Percentiles rank a stretch among this genome's conserved stretches.
phyloP scores from a whole-genome alignment of 495 filamentous ascomycete genomes.

The Xylaria curta region DNA sequence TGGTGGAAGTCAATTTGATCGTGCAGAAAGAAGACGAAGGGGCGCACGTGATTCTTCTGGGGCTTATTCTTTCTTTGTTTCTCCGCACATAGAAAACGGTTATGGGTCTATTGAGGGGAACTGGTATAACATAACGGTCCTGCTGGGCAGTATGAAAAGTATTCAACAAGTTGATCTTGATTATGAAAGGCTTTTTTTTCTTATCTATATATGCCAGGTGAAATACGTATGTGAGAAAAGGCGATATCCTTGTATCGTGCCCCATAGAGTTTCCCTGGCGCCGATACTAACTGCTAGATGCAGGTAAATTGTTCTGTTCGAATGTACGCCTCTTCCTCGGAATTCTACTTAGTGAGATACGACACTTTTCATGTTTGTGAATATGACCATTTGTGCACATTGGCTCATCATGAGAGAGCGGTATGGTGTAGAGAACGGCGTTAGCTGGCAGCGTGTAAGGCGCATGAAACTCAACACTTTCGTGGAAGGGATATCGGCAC shows the following conservation, averaged over 20 bases:
- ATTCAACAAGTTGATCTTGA: constrained; percentile 25
- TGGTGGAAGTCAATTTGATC: not conserved
- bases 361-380: not conserved
- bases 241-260: constrained; percentile 1
- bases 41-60: constrained; percentile 20
- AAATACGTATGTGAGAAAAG: not conserved
- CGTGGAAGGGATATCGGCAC: not conserved
- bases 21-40: not conserved
- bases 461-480: not conserved
- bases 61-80: constrained; percentile 11
- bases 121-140: constrained; percentile 8
- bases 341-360: not conserved
- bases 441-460: not conserved
- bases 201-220: not conserved
- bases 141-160: constrained; percentile 22
- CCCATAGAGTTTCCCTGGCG: not conserved
- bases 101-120: constrained; percentile 4
- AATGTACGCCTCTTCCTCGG: not conserved
- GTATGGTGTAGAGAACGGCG: not conserved
- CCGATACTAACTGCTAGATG: constrained; percentile 4
- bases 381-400: not conserved
- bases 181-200: not conserved
- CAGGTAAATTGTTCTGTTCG: not conserved
- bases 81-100: constrained; percentile 8
- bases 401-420: not conserved